Evolutionary conservation across 176 grass and related monocot species (phyloP).

Genomic region (Zea luxurians): DNA sequence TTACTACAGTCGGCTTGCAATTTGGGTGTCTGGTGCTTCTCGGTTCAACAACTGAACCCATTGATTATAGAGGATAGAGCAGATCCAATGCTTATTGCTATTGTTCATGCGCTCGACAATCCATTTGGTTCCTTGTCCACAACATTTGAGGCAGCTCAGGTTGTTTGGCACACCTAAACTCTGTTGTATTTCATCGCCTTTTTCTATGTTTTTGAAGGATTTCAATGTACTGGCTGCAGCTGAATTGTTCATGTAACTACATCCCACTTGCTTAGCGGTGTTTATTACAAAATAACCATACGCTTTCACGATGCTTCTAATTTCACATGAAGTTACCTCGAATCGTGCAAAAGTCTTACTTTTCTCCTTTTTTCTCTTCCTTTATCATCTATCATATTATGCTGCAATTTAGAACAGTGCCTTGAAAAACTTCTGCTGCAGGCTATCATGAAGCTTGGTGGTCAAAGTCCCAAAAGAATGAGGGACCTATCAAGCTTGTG

Average conservation of each 20-base stretch:
- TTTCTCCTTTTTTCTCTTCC: background rate
- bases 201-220: background rate
- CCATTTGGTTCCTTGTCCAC: constrained; percentile 78
- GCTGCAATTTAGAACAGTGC: constrained; percentile 12
- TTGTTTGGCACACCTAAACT: constrained; percentile 31
- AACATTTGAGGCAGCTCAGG: constrained; percentile 85
- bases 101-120: constrained; percentile 79
- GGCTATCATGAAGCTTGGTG: constrained; percentile 59
- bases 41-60: constrained; percentile 66
- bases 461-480: constrained; percentile 54
- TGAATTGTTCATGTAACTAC: background rate
- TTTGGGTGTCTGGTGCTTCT: constrained; percentile 78
- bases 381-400: background rate
- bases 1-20: constrained; percentile 69
- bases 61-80: constrained; percentile 43
- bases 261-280: background rate
- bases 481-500: constrained; percentile 63
- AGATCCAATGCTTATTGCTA: constrained; percentile 43
- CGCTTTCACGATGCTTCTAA: background rate
- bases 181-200: background rate
- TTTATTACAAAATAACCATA: background rate
- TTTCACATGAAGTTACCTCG: constrained; percentile 3
- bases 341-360: background rate
- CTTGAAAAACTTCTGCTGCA: constrained; percentile 46
- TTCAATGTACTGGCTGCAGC: background rate